Evolutionary conservation across 495 filamentous ascomycete species (phyloP), one percentile per base, ranked within the genome.

Genomic region (Friedmanniomyces endolithicus): DNA sequence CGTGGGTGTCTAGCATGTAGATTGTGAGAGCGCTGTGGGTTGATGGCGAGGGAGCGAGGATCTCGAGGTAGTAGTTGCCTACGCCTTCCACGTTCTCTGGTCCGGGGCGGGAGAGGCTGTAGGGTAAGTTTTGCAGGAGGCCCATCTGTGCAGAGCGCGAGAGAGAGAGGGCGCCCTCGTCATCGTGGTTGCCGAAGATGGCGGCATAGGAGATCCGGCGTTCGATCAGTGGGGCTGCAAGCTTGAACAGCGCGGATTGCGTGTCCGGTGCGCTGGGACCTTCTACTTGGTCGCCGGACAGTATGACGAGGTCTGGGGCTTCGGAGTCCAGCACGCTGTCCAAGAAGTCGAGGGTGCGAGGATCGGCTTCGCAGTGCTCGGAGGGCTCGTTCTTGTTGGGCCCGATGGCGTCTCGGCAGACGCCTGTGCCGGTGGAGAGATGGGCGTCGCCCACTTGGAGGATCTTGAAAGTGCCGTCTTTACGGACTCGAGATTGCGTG

Each of bases 161-260:
- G 52, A 95, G 75, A 46, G 88, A 77, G 19, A 20, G 2, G 6
- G 35, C 1, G 16, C 86, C 86, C 73, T 96, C 90, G 66, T 97
- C 89, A 65, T 98, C 92, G 68, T 98, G 92, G 66, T 98, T 98
- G 39, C 92, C 92, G 63, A 96, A 94, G 52, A 98, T 97, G 48
- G 84, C 81, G 35, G 88, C 90, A 62, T 90, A 98, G 0, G 92
- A 94, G 40, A 95, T 85, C 60, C 86, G 85, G 65, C 83, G 88
- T 63, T 87, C 79, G 57, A 90, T 84, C 48, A 98, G 79, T 2
- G 90, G 73, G 57, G 88, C 83, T 17, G 88, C 88, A 56, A 88
- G 87, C 70, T 98, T 98, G 74, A 94, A 95, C 47, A 98, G 80
- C 7, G 90, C 78, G 61, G 79, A 87, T 67, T 95, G 90, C n/a